phyloP scores from a whole-genome alignment of 73 alveolate species.

The Effrenium voratum region DNA sequence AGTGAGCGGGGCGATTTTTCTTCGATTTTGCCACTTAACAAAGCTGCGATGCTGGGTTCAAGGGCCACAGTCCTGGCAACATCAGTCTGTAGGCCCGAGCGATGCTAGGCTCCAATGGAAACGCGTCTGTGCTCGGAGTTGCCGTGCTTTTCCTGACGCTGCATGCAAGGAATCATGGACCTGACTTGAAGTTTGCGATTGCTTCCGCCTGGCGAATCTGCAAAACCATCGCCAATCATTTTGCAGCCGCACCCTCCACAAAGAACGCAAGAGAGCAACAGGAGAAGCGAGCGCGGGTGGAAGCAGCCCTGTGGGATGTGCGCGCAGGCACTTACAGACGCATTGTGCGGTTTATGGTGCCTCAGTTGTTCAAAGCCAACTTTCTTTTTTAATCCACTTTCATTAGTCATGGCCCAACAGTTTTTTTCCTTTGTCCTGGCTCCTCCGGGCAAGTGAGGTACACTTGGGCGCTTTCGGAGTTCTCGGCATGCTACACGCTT shows the following conservation, averaged over 20 bases:
- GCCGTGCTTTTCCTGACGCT: not conserved
- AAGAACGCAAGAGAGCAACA: not conserved
- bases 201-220: not conserved
- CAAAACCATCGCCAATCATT: not conserved
- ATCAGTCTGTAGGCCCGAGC: too few relatives aligned
- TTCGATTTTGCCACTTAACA: too few relatives aligned
- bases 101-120: too few relatives aligned
- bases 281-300: conserved; percentile 17
- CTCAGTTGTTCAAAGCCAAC: too few relatives aligned
- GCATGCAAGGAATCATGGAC: conserved; percentile 22
- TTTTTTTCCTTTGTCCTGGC: too few relatives aligned
- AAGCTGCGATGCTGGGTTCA: too few relatives aligned
- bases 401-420: too few relatives aligned
- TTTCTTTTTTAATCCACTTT: too few relatives aligned
- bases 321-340: conserved; percentile 2
- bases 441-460: too few relatives aligned
- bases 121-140: not conserved
- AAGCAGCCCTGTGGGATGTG: conserved; percentile 32
- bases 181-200: not conserved
- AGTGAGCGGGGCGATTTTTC: too few relatives aligned
- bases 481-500: conserved; percentile 3
- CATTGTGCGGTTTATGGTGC: not conserved
- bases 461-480: not conserved
- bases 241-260: not conserved
- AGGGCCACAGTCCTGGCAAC: too few relatives aligned